phyloP scores from a whole-genome alignment of 2,329 filamentous ascomycete genomes.

The Fusarium robinianum region DNA sequence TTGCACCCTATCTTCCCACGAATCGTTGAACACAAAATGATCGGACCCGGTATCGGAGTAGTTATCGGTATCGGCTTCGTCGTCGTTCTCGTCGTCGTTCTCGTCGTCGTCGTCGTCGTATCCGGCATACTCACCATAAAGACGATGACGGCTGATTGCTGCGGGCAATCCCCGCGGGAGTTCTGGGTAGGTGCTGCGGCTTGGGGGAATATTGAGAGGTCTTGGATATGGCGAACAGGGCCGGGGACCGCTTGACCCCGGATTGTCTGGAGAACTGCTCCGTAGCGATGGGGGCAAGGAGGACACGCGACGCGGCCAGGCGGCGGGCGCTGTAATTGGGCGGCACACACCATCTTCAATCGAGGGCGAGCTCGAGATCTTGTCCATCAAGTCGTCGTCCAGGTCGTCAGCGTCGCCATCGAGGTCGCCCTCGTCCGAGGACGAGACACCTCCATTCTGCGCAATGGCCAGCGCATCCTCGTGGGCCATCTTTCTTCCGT shows the following conservation, averaged over 20 bases:
- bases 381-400: conserved; percentile 96
- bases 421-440: conserved; percentile 64
- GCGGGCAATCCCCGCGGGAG: conserved; percentile 22
- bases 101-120: conserved; percentile 30
- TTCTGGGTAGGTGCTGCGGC: conserved; percentile 29
- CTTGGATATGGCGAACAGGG: conserved; percentile 49
- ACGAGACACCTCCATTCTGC: conserved; percentile 62
- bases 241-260: conserved; percentile 32
- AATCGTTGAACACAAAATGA: conserved; percentile 7
- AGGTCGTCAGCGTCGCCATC: conserved; percentile 74
- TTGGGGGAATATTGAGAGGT: conserved; percentile 39
- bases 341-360: conserved; percentile 96
- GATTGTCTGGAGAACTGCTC: conserved; percentile 38
- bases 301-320: conserved; percentile 51
- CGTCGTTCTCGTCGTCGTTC: conserved; percentile 37
- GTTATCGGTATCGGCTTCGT: conserved; percentile 13
- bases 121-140: conserved; percentile 52
- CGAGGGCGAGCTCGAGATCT: conserved; percentile 97
- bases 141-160: conserved; percentile 48
- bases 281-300: conserved; percentile 44
- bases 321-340: conserved; percentile 43
- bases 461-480: conserved; percentile 64
- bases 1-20: not conserved
- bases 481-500: conserved; percentile 45
- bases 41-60: conserved; percentile 17